Evolutionary conservation across 2,329 filamentous ascomycete genomes (phyloP), one percentile per base, ranked within the genome.

Genomic region (Cordyceps cicadae): DNA sequence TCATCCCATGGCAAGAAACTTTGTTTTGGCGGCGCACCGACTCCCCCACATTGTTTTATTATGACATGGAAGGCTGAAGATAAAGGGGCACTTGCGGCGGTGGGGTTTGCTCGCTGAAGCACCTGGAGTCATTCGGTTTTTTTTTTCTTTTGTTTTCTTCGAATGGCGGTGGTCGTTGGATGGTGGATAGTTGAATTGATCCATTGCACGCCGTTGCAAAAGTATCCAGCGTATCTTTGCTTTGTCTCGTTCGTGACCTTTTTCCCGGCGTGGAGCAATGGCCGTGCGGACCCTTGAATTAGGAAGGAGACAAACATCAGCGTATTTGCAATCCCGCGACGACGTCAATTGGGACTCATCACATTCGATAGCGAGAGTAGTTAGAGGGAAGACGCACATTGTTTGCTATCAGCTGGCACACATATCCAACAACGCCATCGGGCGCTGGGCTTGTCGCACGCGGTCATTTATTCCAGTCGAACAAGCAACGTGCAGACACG

Each of bases 1-100:
- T 59, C 56, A 37, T 52, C 48, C 39, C 56, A 59, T 59, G 39
- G 34, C 17, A 37, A 29, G 49, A 52, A 59, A 52, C 49, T 59
- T 53, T 43, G 46, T 53, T 59, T 59, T 53, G 48, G 49, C 37
- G 41, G 49, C 49, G 56, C 56, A 59, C 24, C 56, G 56, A 59
- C 48, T 59, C 49, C 56, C 50, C 56, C 56, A 59, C 56, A 53
- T 12, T 46, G 56, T 53, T 53, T 46, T 34, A 59, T 46, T 34
- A 59, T 59, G 29, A 46, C 56, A 17, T 53, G 56, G 48, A 41
- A 53, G 56, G 49, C 56, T 52, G 32, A 34, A 37, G 2, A 43
- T 50, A n/a, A 52, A 59, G 56, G 56, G 56, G 48, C 26, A 53
- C 37, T 34, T 46, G 56, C 49, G n/a, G 39, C 11, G 49, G 56